Conservation (phyloP, 2,329 filamentous ascomycete species). For the Arthrocladium fulminans region DNA sequence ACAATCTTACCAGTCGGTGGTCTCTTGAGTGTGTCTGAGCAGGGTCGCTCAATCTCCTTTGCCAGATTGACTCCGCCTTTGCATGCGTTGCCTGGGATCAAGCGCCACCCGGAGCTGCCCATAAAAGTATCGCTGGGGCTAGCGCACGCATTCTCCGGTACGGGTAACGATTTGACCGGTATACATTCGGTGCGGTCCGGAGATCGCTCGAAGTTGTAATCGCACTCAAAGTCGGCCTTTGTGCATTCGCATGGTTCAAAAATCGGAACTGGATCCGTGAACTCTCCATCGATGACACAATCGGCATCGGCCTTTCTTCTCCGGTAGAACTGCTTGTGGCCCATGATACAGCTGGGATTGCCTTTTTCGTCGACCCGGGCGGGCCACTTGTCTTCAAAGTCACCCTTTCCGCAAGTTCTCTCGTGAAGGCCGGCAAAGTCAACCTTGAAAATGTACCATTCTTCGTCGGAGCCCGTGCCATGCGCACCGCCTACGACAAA, state of each 20-base stretch:
- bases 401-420: slow-evolving; percentile 62
- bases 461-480: slow-evolving; percentile 43
- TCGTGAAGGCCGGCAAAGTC: slow-evolving; percentile 79
- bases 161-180: slow-evolving; percentile 50
- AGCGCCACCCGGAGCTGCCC: slow-evolving; percentile 81
- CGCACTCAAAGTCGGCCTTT: slow-evolving; percentile 84
- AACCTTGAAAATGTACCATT: slow-evolving; percentile 61
- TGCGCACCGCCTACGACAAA: slow-evolving; percentile 66
- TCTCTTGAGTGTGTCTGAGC: slow-evolving; percentile 52
- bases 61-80: slow-evolving; percentile 57
- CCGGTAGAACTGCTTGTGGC: slow-evolving; percentile 78
- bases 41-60: slow-evolving; percentile 64
- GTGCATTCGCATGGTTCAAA: slow-evolving; percentile 73
- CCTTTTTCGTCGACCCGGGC: slow-evolving; percentile 73
- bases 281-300: slow-evolving; percentile 81
- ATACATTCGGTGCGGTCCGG: slow-evolving; percentile 62
- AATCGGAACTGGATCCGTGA: slow-evolving; percentile 64
- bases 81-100: slow-evolving; percentile 78
- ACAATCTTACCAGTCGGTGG: slow-evolving; percentile 58
- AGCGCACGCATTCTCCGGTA: slow-evolving; percentile 67
- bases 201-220: slow-evolving; percentile 71
- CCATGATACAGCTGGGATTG: slow-evolving; percentile 85
- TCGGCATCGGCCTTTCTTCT: slow-evolving; percentile 79
- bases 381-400: slow-evolving; percentile 74
- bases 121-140: slow-evolving; percentile 63